Base-by-base conservation (phyloP, 164 flowering plant species). In the Taxillus chinensis region DNA sequence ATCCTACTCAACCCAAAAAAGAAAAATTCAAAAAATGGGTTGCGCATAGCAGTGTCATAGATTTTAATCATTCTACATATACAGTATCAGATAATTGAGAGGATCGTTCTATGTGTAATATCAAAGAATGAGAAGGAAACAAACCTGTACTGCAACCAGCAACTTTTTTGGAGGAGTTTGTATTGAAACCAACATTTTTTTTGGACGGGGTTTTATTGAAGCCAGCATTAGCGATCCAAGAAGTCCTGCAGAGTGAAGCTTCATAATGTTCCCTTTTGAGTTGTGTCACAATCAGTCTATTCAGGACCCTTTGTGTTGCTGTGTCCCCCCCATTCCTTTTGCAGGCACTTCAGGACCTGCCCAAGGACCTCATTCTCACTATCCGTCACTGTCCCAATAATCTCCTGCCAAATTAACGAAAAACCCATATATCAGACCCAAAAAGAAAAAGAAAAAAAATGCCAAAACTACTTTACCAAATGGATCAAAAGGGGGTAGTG, bases 211-310 rank as follows among this genome's bases (percentile, higher is more conserved):
- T 11, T 48, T 48, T 48, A 11, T 27, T 27, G 27, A 78, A 78
- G 42, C 68, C 62, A n/a, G 46, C 51, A 57, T 74, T 65, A 50
- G 81, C 61, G 55, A 45, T 67, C 82, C 85, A 81, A 65, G 85
- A 74, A 27, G 78, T 73, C 6, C 66, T 73, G 68, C 81, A 78
- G 4, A 80, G 65, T 64, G 77, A 76, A 62, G 85, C 80, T 63
- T 66, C 48, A 64, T 58, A 75, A 12, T 83, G 83, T 60, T 78
- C 77, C 62, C 46, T 66, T 56, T 69, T 75, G 45, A 83, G 56
- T 63, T 62, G 63, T 74, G 50, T 70, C 16, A 73, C 76, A 39
- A 48, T 48, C 51, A 81, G 62, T 83, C 80, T 70, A 69, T 68
- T 78, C 60, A 78, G 8, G 27, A 59, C 59, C 41, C 9, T 48